Percentiles rank a stretch among this genome's conserved stretches.
Evolutionary conservation across 2,329 filamentous ascomycete genomes (phyloP).

Genomic region (Hymenoscyphus albidus): DNA sequence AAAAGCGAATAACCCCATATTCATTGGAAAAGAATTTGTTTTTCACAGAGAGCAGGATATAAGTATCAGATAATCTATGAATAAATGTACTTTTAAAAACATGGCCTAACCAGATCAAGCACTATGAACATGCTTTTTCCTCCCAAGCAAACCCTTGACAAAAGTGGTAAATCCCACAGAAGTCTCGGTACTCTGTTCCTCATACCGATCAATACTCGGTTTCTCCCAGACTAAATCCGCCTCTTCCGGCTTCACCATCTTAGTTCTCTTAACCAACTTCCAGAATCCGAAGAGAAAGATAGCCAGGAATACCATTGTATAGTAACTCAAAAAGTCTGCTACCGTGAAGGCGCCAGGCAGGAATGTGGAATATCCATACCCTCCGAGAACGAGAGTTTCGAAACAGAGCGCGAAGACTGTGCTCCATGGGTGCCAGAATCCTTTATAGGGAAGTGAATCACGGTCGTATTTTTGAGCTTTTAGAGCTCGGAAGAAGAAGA

Average conservation of each 20-base stretch:
- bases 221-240: constrained; percentile 44
- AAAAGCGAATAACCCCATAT: too few species aligned
- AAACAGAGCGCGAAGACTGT: constrained; percentile 56
- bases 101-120: background rate
- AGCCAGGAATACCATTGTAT: constrained; percentile 55
- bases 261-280: constrained; percentile 65
- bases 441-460: constrained; percentile 54
- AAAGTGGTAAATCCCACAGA: background rate
- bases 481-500: constrained; percentile 67
- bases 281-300: constrained; percentile 62
- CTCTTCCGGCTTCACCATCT: constrained; percentile 43
- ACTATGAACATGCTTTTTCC: background rate
- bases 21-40: too few species aligned
- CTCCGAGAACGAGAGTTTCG: constrained; percentile 65
- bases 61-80: background rate
- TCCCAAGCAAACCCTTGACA: background rate
- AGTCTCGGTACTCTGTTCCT: background rate
- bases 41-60: too few species aligned
- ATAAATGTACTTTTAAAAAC: background rate
- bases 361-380: constrained; percentile 37
- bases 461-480: constrained; percentile 63
- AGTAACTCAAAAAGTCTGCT: constrained; percentile 65
- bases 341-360: constrained; percentile 38
- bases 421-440: constrained; percentile 57
- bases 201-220: constrained; percentile 1